Evolutionary conservation across 192 early-diverging fungal species (phyloP).

Genomic region (Cetraspora pellucida): DNA sequence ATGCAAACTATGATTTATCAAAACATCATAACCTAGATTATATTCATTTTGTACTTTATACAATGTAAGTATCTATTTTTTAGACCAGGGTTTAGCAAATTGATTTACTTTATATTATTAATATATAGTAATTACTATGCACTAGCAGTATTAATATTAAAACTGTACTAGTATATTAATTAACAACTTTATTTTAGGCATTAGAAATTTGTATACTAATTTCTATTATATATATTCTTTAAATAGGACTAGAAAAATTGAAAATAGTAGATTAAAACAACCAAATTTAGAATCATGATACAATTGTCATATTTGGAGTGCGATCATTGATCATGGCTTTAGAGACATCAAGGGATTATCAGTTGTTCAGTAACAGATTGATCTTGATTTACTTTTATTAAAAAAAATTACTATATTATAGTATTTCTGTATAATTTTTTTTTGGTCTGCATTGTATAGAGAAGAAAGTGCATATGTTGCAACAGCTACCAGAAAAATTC

Average conservation of each 20-base stretch:
- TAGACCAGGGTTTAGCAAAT: background rate
- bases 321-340: constrained; percentile 35
- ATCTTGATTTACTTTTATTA: constrained; percentile 18
- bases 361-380: constrained; percentile 27
- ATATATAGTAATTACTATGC: no score
- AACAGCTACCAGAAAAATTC: constrained; percentile 8
- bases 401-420: background rate
- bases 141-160: no score
- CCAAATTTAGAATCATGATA: constrained; percentile 32
- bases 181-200: no score
- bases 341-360: constrained; percentile 17
- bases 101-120: no score
- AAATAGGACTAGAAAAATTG: constrained; percentile 28
- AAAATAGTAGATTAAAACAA: constrained; percentile 13
- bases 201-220: no score
- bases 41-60: constrained; percentile 27
- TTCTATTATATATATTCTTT: constrained; percentile 8
- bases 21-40: background rate
- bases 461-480: constrained; percentile 30
- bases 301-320: constrained; percentile 33
- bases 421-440: background rate
- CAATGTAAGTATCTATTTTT: constrained; percentile 25
- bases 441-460: background rate
- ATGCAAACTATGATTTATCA: no score
- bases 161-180: no score